A percentile compares a stretch with the other conserved stretches of the same genome.
Conservation (phyloP, 208 protist genomes). For the Angomonas ambiguus region DNA sequence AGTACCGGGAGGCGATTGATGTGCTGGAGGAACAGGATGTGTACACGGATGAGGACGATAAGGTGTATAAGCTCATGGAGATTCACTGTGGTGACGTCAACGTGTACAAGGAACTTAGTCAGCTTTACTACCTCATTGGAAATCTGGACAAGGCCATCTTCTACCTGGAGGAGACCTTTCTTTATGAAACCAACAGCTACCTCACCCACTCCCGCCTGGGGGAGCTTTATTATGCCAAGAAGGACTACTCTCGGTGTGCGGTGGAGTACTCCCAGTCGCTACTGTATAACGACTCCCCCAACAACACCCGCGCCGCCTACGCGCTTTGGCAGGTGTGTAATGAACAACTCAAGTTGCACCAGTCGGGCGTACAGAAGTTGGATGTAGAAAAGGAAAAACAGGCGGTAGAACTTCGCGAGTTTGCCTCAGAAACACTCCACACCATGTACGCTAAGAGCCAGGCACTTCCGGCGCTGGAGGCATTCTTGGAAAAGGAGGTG, state of each 20-base stretch:
- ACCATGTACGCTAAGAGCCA: constrained; percentile 71
- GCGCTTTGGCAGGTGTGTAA: constrained; percentile 58
- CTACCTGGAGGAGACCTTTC: constrained; percentile 69
- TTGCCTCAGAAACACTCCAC: constrained; percentile 54
- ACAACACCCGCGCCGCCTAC: constrained; percentile 78
- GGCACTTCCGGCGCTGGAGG: constrained; percentile 53
- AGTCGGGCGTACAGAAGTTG: constrained; percentile 21
- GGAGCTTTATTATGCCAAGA: constrained; percentile 70
- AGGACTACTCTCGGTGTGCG: constrained; percentile 42
- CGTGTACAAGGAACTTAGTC: constrained; percentile 58
- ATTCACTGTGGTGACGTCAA: constrained; percentile 50
- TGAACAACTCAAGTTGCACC: constrained; percentile 46
- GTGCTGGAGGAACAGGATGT: constrained; percentile 58
- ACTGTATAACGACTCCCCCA: constrained; percentile 53
- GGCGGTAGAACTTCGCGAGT: constrained; percentile 48
- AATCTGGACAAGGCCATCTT: constrained; percentile 46
- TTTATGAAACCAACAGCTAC: constrained; percentile 50
- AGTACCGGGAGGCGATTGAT: constrained; percentile 63
- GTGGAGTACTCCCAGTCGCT: constrained; percentile 79
- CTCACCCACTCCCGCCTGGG: constrained; percentile 57
- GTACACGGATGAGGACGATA: constrained; percentile 68
- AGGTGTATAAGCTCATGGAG: constrained; percentile 42
- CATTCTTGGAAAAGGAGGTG: constrained; percentile 41
- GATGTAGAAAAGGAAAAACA: constrained; percentile 37
- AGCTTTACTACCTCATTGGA: constrained; percentile 61